Conservation (phyloP, 805 yeast species). For the Teunomyces lycoperdinae region DNA sequence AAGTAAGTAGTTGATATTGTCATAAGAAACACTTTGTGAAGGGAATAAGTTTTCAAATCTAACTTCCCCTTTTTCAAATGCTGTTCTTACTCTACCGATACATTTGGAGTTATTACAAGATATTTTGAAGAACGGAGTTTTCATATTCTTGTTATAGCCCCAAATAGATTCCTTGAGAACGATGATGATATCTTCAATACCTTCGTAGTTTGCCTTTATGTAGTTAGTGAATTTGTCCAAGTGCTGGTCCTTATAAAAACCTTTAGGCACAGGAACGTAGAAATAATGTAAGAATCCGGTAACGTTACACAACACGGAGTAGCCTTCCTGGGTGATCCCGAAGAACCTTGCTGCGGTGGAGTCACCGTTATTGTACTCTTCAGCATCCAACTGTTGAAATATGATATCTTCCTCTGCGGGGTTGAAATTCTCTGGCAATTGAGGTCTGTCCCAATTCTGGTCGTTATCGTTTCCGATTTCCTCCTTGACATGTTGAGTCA, state of each 20-base stretch:
- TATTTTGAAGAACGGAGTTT: constrained; percentile 77
- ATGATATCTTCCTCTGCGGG: constrained; percentile 51
- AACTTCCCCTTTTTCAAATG: constrained; percentile 81
- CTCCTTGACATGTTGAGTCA: constrained; percentile 28
- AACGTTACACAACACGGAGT: constrained; percentile 86
- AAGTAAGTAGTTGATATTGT: constrained; percentile 81
- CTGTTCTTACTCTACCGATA: constrained; percentile 67
- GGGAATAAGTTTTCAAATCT: constrained; percentile 63
- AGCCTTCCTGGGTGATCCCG: constrained; percentile 87
- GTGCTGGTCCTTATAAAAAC: constrained; percentile 58
- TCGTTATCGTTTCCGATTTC: constrained; percentile 30
- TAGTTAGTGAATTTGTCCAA: constrained; percentile 45
- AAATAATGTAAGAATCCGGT: constrained; percentile 87
- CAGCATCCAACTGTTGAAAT: constrained; percentile 94
- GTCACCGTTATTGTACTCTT: constrained; percentile 64
- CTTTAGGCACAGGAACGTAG: constrained; percentile 87
- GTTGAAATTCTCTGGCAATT: constrained; percentile 47
- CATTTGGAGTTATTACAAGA: constrained; percentile 62
- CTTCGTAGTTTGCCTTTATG: constrained; percentile 48
- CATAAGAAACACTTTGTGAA: constrained; percentile 68
- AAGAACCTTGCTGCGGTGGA: constrained; percentile 75
- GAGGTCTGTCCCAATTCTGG: constrained; percentile 55
- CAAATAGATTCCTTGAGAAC: constrained; percentile 79
- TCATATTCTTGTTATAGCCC: constrained; percentile 83
- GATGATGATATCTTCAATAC: constrained; percentile 65